Percentiles rank a stretch among this genome's conserved stretches.
Conservation (phyloP, 192 early-diverging fungal genomes). For the Podila verticillata region DNA sequence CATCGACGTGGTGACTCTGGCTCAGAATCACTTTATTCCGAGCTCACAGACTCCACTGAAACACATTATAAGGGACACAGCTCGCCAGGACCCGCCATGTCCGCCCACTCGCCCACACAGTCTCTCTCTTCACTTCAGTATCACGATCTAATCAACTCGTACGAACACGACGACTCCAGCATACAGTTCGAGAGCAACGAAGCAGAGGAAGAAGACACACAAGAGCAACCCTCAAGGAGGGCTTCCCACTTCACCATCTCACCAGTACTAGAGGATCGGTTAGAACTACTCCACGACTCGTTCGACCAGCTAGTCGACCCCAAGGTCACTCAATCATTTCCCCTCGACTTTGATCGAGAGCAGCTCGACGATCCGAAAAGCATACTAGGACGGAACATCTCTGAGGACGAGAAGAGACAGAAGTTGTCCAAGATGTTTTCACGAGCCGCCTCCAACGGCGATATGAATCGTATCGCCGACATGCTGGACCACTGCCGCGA, state of each 20-base stretch:
- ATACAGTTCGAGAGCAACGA: background rate
- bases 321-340: background rate
- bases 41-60: constrained; percentile 3
- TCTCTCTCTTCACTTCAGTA: background rate
- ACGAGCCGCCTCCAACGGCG: constrained; percentile 78
- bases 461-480: constrained; percentile 66
- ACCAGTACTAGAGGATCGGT: no score
- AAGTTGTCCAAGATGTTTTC: constrained; percentile 70
- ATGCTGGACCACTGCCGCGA: constrained; percentile 64
- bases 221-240: no score
- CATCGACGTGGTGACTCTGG: constrained; percentile 21
- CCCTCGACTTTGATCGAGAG: constrained; percentile 18
- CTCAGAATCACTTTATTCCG: constrained; percentile 16
- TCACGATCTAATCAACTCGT: background rate
- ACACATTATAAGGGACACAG: background rate
- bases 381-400: constrained; percentile 16
- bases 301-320: background rate
- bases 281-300: background rate
- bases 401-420: constrained; percentile 61
- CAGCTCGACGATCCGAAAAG: constrained; percentile 31
- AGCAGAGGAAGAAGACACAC: background rate
- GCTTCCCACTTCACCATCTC: no score
- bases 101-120: constrained; percentile 4
- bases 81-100: constrained; percentile 7
- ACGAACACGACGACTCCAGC: background rate